Conservation (phyloP, 305 asterid species). For the Solanum aculeatissimum region DNA sequence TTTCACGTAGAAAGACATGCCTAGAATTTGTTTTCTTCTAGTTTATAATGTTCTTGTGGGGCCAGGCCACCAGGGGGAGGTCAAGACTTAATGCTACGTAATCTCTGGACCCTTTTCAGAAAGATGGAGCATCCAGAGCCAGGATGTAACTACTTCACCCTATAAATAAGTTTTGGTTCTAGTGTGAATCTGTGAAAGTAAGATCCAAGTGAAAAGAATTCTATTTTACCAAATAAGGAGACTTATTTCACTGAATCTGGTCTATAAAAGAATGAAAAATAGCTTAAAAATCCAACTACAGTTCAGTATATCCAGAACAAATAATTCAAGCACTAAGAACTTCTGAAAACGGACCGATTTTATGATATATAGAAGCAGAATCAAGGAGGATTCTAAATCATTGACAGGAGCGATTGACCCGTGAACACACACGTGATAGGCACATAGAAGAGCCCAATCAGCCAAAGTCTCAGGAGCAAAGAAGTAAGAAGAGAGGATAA, state of each 20-base stretch:
- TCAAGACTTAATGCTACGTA: not conserved
- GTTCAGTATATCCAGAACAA: not conserved
- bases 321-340: not conserved
- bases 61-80: not conserved
- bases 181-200: not conserved
- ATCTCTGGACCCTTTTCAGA: not conserved
- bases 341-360: not conserved
- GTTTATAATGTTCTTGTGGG: not conserved
- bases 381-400: not conserved
- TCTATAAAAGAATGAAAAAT: not conserved
- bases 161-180: not conserved
- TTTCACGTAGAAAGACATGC: not conserved
- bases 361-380: not conserved
- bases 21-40: not conserved
- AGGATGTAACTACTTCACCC: not conserved
- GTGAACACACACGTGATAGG: not conserved
- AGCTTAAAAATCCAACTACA: not conserved
- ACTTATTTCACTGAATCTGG: not conserved
- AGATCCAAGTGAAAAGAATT: not conserved
- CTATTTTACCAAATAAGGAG: not conserved
- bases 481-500: not conserved
- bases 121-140: not conserved
- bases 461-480: not conserved
- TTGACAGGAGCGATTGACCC: not conserved
- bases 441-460: not conserved